Conservation (phyloP, 306 rosid species). For the Rosa lucieae region DNA sequence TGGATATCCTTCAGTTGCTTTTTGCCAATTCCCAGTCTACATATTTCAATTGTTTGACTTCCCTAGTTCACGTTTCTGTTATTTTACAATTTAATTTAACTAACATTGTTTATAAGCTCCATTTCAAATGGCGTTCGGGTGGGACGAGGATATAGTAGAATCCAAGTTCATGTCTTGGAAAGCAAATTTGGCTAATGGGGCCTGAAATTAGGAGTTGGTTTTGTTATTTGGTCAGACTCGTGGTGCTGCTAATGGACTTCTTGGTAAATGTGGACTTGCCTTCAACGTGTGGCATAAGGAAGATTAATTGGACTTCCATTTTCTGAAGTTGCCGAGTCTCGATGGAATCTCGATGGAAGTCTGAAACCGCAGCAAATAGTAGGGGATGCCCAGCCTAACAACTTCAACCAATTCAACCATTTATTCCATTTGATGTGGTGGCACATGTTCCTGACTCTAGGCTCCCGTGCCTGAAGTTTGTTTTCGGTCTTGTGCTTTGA, state of each 20-base stretch:
- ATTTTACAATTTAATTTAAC: neutral
- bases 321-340: neutral
- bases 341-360: neutral
- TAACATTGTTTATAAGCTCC: neutral
- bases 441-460: neutral
- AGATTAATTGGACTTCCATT: neutral
- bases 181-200: neutral
- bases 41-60: neutral
- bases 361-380: constrained; percentile 3
- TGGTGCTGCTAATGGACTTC: neutral
- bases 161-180: neutral
- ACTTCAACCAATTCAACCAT: constrained; percentile 9
- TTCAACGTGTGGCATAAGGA: neutral
- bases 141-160: neutral
- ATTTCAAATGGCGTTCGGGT: neutral
- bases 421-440: neutral
- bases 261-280: neutral
- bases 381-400: neutral
- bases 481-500: neutral
- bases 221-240: constrained; percentile 8
- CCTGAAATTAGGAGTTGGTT: neutral
- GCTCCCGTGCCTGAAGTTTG: neutral
- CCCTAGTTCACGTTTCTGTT: neutral
- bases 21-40: neutral
- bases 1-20: neutral